These are phyloP conservation scores for Colletotrichum sp. DNA, from an alignment of 2,329 filamentous ascomycete species.

Conservation along the genomic window DNA sequence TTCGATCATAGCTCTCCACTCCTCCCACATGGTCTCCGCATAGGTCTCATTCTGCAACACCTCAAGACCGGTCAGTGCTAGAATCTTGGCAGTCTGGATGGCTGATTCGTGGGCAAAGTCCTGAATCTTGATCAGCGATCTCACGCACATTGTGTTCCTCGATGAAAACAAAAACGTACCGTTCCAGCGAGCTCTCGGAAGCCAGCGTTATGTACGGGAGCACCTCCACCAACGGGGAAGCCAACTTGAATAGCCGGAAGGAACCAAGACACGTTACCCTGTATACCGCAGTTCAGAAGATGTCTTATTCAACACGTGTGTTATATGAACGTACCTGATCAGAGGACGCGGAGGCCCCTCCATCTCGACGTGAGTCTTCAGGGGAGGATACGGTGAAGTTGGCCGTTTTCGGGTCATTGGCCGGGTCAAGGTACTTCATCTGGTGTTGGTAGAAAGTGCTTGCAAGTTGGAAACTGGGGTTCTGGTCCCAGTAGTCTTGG, in stretches of 20 bases:
- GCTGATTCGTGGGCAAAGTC: conserved; percentile 17
- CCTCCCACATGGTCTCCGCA: conserved; percentile 9
- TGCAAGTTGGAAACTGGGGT: conserved; percentile 10
- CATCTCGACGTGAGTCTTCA: not conserved
- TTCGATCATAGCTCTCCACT: conserved; percentile 19
- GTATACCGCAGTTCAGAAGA: not conserved
- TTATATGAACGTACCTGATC: not conserved
- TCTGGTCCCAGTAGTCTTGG: conserved; percentile 21
- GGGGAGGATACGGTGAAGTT: conserved; percentile 13
- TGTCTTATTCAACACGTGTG: not conserved
- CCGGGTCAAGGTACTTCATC: conserved; percentile 11
- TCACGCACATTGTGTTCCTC: fast-evolving
- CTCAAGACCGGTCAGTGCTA: conserved; percentile 14
- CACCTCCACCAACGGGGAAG: conserved; percentile 8
- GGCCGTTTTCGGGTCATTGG: conserved; percentile 1
- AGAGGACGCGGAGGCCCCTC: not conserved
- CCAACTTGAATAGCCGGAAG: conserved; percentile 17
- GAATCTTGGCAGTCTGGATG: conserved; percentile 11
- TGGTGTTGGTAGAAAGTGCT: conserved; percentile 11
- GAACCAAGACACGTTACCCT: conserved; percentile 20
- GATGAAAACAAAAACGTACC: not conserved
- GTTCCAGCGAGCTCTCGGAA: conserved; percentile 2
- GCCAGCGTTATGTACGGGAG: conserved; percentile 18
- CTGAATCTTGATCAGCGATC: not conserved
- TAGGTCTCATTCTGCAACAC: conserved; percentile 18